phyloP scores from a whole-genome alignment of 345 rosid genomes.

The Salix viminalis region DNA sequence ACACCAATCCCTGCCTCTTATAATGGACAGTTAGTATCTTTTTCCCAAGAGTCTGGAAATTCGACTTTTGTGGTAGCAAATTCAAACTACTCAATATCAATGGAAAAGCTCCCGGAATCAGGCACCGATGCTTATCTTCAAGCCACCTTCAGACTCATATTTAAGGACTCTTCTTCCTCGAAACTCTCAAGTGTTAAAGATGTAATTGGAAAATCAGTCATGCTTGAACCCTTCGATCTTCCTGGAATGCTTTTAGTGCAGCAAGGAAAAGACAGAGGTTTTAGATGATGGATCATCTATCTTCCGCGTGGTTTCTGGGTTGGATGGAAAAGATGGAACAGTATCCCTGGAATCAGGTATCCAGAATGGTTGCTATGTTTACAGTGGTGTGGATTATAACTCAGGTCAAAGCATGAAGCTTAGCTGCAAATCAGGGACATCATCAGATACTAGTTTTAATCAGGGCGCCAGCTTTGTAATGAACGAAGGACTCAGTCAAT shows the following conservation, averaged over 20 bases:
- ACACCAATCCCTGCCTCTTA: conserved; percentile 48
- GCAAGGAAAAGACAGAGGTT: conserved; percentile 31
- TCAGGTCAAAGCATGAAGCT: conserved; percentile 41
- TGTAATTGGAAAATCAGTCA: conserved; percentile 47
- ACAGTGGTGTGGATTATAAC: conserved; percentile 33
- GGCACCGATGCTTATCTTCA: conserved; percentile 59
- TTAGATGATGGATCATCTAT: conserved; percentile 31
- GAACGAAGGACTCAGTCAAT: conserved; percentile 44
- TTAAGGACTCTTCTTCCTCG: conserved; percentile 15
- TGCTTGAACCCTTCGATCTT: conserved; percentile 70
- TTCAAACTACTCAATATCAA: conserved; percentile 56
- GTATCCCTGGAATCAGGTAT: conserved; percentile 53
- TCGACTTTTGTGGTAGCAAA: conserved; percentile 47
- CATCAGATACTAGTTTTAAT: conserved; percentile 25
- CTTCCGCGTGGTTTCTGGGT: conserved; percentile 58
- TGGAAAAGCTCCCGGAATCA: conserved; percentile 43
- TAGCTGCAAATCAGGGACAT: conserved; percentile 32
- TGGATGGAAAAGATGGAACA: conserved; percentile 52
- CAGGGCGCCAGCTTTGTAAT: conserved; percentile 54
- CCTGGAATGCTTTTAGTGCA: conserved; percentile 66
- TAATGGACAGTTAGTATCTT: conserved; percentile 49
- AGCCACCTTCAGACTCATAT: conserved; percentile 68
- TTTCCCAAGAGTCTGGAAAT: conserved; percentile 54
- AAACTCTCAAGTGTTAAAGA: conserved; percentile 18
- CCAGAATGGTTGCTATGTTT: conserved; percentile 57